A percentile compares a stretch with the other conserved stretches of the same genome.
Conservation (phyloP, 2,329 filamentous ascomycete genomes). For the Aspergillus felis region DNA sequence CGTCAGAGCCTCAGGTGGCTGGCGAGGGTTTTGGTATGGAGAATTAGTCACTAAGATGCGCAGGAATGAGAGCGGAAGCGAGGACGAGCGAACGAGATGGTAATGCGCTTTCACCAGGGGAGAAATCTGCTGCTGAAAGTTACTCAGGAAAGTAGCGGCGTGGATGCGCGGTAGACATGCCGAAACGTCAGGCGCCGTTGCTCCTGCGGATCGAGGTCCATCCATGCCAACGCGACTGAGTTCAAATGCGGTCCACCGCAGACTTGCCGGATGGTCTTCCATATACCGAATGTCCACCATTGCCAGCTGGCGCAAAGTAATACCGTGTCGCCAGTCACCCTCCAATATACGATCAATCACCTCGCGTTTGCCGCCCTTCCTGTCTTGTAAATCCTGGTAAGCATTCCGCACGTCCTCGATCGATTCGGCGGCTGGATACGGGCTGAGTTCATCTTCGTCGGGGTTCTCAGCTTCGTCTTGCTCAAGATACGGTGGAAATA, state of each 20-base stretch:
- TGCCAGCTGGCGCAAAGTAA: slow-evolving; percentile 53
- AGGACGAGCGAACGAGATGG: slow-evolving; percentile 67
- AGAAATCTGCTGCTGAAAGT: slow-evolving; percentile 68
- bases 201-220: slow-evolving; percentile 17
- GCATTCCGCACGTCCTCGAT: slow-evolving; percentile 63
- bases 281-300: slow-evolving; percentile 53
- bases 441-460: slow-evolving; percentile 59
- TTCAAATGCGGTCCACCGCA: slow-evolving; percentile 53
- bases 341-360: slow-evolving; percentile 54
- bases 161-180: slow-evolving; percentile 65
- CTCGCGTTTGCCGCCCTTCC: slow-evolving; percentile 51
- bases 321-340: slow-evolving; percentile 54
- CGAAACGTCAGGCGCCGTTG: slow-evolving; percentile 29
- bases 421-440: slow-evolving; percentile 65
- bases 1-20: slow-evolving; percentile 37
- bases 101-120: slow-evolving; percentile 82
- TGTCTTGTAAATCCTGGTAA: slow-evolving; percentile 58
- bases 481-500: slow-evolving; percentile 58
- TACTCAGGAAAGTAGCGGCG: slow-evolving; percentile 72
- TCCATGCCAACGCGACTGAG: slow-evolving; percentile 31
- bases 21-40: slow-evolving; percentile 62
- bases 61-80: slow-evolving; percentile 64
- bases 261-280: slow-evolving; percentile 49
- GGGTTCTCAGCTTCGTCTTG: slow-evolving; percentile 47
- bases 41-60: slow-evolving; percentile 76